These are phyloP conservation scores for Xylariaceae sp. DNA, from an alignment of 2,329 filamentous ascomycete species.

Conservation along the genomic window DNA sequence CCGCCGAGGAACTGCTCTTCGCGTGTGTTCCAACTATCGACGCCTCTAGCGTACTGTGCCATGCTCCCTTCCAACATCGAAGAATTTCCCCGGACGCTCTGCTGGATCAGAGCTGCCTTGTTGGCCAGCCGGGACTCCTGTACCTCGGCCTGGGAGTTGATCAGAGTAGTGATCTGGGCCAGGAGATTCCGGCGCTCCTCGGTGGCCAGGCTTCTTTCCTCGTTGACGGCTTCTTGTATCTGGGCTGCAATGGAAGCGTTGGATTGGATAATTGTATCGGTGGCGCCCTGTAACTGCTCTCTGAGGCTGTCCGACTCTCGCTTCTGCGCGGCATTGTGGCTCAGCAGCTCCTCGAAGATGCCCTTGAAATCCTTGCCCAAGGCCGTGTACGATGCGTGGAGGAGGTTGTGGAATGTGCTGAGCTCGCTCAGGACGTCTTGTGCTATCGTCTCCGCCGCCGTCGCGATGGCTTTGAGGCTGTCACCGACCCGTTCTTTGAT, in stretches of 20 bases:
- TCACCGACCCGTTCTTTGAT: constrained; percentile 83
- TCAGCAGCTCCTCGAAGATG: constrained; percentile 75
- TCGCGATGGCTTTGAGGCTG: constrained; percentile 75
- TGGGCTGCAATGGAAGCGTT: constrained; percentile 61
- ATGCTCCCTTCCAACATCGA: constrained; percentile 61
- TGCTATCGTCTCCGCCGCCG: constrained; percentile 81
- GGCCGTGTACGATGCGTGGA: constrained; percentile 77
- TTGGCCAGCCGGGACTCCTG: constrained; percentile 67
- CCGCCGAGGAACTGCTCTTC: constrained; percentile 65
- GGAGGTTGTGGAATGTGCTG: constrained; percentile 73
- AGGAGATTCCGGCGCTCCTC: constrained; percentile 70
- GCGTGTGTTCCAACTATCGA: constrained; percentile 68
- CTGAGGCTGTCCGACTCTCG: constrained; percentile 69
- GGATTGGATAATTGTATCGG: constrained; percentile 60
- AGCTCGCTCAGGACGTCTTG: constrained; percentile 85
- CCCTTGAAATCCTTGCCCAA: constrained; percentile 81
- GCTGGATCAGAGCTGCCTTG: constrained; percentile 57
- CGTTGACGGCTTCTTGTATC: constrained; percentile 64
- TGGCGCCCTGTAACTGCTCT: constrained; percentile 65
- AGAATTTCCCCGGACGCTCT: constrained; percentile 60
- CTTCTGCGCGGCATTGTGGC: constrained; percentile 70
- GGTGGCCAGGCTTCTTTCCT: constrained; percentile 68
- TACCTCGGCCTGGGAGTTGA: constrained; percentile 66
- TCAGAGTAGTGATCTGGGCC: constrained; percentile 68
- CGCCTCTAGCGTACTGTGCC: constrained; percentile 60